Evolutionary conservation across 2,329 filamentous ascomycete species (phyloP).

Genomic region (Parasarocladium wereldwijsianum): DNA sequence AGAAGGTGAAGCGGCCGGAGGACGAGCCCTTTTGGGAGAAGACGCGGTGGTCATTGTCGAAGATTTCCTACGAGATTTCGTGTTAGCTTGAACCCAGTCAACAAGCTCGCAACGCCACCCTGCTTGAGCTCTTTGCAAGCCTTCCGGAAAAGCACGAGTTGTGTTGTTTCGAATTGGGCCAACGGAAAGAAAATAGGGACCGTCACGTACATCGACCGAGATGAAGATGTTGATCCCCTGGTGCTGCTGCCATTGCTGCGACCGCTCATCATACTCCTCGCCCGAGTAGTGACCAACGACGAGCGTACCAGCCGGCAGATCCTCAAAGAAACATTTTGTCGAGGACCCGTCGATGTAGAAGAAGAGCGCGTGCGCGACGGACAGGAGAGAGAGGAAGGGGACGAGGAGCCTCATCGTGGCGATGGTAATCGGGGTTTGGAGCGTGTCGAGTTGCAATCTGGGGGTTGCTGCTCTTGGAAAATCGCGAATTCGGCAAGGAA

Average conservation of each 20-base stretch:
- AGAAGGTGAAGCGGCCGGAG: conserved; percentile 86
- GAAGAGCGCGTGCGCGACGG: conserved; percentile 68
- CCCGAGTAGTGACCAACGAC: conserved; percentile 88
- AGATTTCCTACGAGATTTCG: conserved; percentile 53
- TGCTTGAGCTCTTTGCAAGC: conserved; percentile 1
- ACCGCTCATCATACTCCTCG: conserved; percentile 65
- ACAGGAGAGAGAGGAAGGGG: conserved; percentile 49
- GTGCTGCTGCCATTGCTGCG: conserved; percentile 55
- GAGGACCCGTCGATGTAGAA: conserved; percentile 82
- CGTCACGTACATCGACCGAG: conserved; percentile 58
- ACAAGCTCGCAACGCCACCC: background rate
- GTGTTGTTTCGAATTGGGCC: conserved; percentile 5
- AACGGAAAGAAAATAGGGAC: background rate
- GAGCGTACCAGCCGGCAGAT: conserved; percentile 91
- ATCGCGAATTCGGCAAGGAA: background rate
- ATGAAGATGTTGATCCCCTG: conserved; percentile 72
- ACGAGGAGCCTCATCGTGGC: conserved; percentile 44
- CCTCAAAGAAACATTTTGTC: conserved; percentile 96
- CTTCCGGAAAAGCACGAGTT: background rate
- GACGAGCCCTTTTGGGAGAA: conserved; percentile 69
- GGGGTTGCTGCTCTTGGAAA: background rate
- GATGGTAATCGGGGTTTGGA: background rate
- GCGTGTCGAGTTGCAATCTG: background rate
- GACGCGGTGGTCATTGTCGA: conserved; percentile 95
- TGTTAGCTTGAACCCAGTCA: no score